Base-by-base conservation (phyloP, 495 filamentous ascomycete species). In the Xylaria bambusicola region DNA sequence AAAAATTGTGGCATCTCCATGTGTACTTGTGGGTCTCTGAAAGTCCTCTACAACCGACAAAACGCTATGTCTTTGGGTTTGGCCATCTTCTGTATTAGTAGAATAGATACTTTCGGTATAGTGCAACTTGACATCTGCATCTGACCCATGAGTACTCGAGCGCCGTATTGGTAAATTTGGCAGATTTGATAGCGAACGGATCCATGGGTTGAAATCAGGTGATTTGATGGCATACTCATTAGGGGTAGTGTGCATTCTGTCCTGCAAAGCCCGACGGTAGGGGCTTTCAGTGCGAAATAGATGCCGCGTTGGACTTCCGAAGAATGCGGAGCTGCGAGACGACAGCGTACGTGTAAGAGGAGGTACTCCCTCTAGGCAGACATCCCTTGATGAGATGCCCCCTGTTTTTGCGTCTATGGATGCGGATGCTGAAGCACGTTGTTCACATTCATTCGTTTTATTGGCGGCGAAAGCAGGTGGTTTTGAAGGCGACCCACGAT, bases 271-370 rank as follows among this genome's bases (percentile, higher is more conserved):
- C 23, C 78, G 78, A 38, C 80, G 79, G 64, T 77, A 88, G 13
- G 85, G 83, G 62, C 84, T 86, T 31, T 72, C 68, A 5, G 77
- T 81, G 36, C 77, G 76, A 61, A 81, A 79, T 18, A 80, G 71
- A 58, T 80, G 76, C 8, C 73, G 75, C 8, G 73, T 68, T 9
- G 74, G 75, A 33, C 74, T 77, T 12, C 69, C 76, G 54, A 79
- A 79, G 61, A 79, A 76, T 0, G 68, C 71, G 0, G 75, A 74
- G 33, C 63, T 66, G 6, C 66, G 68, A 49, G 65, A 64, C 6
- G 66, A 59, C 12, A 66, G 27, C 4, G 62, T 50, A 41, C 42
- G 67, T 12, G 27, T 38, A 5, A 60, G 52, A 31, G 52, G 56
- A 51, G 41, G 50, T 26, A 50, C 52, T 41, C 46, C 53, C 15